phyloP scores from a whole-genome alignment of 805 yeast genomes.

The Candida pseudofarinosa region DNA sequence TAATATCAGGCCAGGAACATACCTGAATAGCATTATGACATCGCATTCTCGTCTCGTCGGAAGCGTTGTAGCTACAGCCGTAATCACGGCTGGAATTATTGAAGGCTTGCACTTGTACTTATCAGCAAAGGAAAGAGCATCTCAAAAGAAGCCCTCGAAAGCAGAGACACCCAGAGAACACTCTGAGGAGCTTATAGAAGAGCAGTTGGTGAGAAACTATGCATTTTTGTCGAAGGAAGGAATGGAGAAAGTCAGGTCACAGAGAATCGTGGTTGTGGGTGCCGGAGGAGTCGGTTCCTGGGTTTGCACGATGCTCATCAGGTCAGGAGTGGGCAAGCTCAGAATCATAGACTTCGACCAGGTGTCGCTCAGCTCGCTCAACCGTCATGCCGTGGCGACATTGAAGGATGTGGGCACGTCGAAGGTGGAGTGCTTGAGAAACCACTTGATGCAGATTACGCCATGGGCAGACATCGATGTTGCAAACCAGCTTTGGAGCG shows the following conservation, averaged over 20 bases:
- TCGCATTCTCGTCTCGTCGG: not conserved
- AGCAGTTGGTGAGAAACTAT: constrained; percentile 89
- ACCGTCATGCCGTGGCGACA: constrained; percentile 94
- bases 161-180: constrained; percentile 14
- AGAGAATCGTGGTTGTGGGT: constrained; percentile 77
- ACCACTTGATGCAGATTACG: constrained; percentile 67
- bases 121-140: not conserved
- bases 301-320: constrained; percentile 84
- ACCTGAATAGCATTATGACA: not conserved
- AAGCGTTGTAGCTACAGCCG: constrained; percentile 18
- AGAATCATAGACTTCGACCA: constrained; percentile 93
- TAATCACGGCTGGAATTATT: constrained; percentile 28
- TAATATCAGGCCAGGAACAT: no score
- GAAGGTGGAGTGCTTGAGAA: constrained; percentile 75
- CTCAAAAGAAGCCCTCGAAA: constrained; percentile 1
- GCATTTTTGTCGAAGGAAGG: constrained; percentile 90
- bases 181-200: constrained; percentile 71
- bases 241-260: constrained; percentile 63
- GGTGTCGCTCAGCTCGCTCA: constrained; percentile 85
- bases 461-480: constrained; percentile 94
- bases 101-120: constrained; percentile 31
- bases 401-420: constrained; percentile 87
- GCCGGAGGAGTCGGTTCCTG: constrained; percentile 99
- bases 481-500: constrained; percentile 71
- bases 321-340: constrained; percentile 82